phyloP scores from a whole-genome alignment of 257 asterid genomes.

The Salvia splendens region DNA sequence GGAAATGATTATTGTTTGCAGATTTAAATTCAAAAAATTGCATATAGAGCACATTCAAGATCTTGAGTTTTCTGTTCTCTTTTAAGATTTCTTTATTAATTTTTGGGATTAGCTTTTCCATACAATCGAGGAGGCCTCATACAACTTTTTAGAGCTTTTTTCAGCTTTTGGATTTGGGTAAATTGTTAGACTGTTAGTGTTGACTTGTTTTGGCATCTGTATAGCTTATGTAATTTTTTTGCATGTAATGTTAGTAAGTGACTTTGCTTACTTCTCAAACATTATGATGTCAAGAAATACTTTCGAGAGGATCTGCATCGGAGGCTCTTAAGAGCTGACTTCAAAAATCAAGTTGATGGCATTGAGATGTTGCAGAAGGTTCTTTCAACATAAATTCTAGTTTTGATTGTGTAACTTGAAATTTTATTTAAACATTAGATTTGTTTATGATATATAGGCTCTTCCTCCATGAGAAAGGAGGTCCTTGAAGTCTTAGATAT shows the following conservation, averaged over 20 bases:
- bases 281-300: slow-evolving; percentile 87
- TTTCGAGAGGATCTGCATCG: slow-evolving; percentile 93
- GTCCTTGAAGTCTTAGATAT: slow-evolving; percentile 84
- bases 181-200: neutral
- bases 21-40: slow-evolving; percentile 88
- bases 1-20: slow-evolving; percentile 81
- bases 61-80: slow-evolving; percentile 65
- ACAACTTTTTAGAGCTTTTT: slow-evolving; percentile 23
- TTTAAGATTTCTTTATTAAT: slow-evolving; percentile 18
- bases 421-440: slow-evolving; percentile 21
- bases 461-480: slow-evolving; percentile 79
- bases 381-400: slow-evolving; percentile 26
- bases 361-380: slow-evolving; percentile 99
- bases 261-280: slow-evolving; percentile 31
- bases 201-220: neutral
- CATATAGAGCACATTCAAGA: no score
- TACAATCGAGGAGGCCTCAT: neutral
- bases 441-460: slow-evolving; percentile 53
- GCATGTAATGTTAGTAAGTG: slow-evolving; percentile 18
- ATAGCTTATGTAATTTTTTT: slow-evolving; percentile 13
- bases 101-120: slow-evolving; percentile 1
- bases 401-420: slow-evolving; percentile 28
- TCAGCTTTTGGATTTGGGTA: neutral
- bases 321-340: slow-evolving; percentile 84
- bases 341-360: slow-evolving; percentile 98